Conservation (phyloP, 2,329 filamentous ascomycete species). For the Fusarium beomiforme region DNA sequence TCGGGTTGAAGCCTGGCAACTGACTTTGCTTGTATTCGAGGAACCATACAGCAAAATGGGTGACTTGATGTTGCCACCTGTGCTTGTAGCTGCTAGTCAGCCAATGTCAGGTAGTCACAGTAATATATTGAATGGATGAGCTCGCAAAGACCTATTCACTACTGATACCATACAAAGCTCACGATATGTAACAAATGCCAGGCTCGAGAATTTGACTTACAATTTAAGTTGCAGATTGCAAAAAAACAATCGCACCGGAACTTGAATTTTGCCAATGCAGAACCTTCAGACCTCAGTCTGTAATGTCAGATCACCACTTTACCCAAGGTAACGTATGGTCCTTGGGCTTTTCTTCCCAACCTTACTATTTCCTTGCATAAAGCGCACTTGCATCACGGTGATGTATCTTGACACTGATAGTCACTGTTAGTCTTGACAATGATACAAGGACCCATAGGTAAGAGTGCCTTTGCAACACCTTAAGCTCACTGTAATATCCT, state of each 20-base stretch:
- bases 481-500: background rate
- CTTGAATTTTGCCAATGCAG: background rate
- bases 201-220: background rate
- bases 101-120: background rate
- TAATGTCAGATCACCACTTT: background rate
- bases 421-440: background rate
- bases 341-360: background rate
- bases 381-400: background rate
- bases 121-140: background rate
- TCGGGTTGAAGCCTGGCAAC: background rate
- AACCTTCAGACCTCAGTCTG: background rate
- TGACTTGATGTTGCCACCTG: background rate
- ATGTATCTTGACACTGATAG: background rate
- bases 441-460: background rate
- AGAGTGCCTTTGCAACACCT: background rate
- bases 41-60: background rate
- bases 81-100: slow-evolving; percentile 1
- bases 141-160: background rate
- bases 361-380: background rate
- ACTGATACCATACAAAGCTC: background rate
- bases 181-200: too few relatives aligned
- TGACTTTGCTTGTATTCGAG: background rate
- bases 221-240: background rate
- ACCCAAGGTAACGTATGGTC: too few relatives aligned
- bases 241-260: background rate